Conservation (phyloP, 306 rosid genomes). For the Chamaecrista fasciculata region DNA sequence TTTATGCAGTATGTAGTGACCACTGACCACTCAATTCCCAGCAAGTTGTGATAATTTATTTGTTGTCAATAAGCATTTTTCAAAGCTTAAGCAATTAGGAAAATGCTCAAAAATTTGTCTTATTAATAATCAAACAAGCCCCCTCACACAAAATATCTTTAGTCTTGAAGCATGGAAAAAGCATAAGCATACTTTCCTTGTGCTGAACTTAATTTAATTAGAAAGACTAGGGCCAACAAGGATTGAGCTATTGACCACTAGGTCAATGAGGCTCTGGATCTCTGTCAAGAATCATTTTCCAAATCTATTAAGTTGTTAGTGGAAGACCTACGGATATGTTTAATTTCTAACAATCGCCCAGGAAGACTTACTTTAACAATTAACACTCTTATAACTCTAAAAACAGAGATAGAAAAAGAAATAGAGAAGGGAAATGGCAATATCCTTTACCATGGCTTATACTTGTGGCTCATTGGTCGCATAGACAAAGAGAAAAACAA, state of each 20-base stretch:
- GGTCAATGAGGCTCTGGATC: neutral
- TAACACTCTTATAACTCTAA: neutral
- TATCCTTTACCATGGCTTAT: slow-evolving; percentile 2
- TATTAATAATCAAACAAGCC: neutral
- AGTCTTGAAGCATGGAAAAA: neutral
- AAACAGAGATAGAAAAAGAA: neutral
- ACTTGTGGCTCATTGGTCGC: slow-evolving; percentile 1
- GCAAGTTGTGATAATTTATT: neutral
- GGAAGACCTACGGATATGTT: neutral
- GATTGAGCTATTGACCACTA: neutral
- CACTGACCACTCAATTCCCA: neutral
- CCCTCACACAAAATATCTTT: neutral
- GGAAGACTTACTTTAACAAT: slow-evolving; percentile 11
- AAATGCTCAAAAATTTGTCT: neutral
- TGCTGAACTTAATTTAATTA: neutral
- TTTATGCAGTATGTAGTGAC: neutral
- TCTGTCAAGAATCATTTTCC: neutral
- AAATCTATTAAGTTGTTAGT: neutral
- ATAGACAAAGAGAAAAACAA: slow-evolving; percentile 2
- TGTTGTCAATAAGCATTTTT: neutral
- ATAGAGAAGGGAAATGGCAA: slow-evolving; percentile 9
- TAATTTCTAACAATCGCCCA: neutral
- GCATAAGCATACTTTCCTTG: neutral
- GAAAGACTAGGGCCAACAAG: neutral
- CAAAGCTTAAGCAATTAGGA: neutral